Conservation (phyloP, 2,329 filamentous ascomycete genomes). For the Neopestalotiopsis sp. region DNA sequence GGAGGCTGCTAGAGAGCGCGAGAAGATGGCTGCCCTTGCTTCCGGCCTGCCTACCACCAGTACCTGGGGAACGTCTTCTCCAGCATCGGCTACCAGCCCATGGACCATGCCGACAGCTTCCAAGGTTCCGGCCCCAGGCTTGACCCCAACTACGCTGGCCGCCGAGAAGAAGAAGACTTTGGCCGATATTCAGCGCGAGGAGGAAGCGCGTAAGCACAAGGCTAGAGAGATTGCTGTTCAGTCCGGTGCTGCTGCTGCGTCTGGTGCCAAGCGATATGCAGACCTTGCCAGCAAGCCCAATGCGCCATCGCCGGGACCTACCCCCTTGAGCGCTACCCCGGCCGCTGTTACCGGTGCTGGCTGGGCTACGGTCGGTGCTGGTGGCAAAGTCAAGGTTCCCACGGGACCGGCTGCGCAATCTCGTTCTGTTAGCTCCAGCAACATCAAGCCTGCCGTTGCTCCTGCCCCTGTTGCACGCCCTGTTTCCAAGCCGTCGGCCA, state of each 20-base stretch:
- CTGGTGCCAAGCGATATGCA: conserved; percentile 81
- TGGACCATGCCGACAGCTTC: conserved; percentile 68
- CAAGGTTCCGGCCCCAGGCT: conserved; percentile 42
- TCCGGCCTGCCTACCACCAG: conserved; percentile 85
- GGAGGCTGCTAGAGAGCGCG: conserved; percentile 70
- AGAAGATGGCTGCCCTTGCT: conserved; percentile 63
- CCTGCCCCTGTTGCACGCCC: conserved; percentile 55
- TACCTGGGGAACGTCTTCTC: conserved; percentile 85
- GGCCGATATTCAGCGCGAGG: conserved; percentile 95
- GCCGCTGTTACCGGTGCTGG: conserved; percentile 52
- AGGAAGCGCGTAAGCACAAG: conserved; percentile 87
- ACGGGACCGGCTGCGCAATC: conserved; percentile 58
- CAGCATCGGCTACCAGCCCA: conserved; percentile 62
- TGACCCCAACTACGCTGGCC: conserved; percentile 37
- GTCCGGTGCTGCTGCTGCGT: conserved; percentile 49
- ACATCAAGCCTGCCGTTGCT: conserved; percentile 45
- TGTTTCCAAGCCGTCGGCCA: conserved; percentile 44
- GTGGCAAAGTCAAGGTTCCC: conserved; percentile 86
- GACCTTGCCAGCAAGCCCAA: conserved; percentile 84
- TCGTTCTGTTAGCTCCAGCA: conserved; percentile 50
- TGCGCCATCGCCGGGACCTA: conserved; percentile 41
- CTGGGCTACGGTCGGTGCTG: conserved; percentile 95
- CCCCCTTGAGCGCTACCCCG: conserved; percentile 43
- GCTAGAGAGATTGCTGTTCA: conserved; percentile 58
- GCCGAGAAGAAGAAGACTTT: conserved; percentile 79